phyloP scores from a whole-genome alignment of 768 basidiomycete genomes.

The Peribolospora kevripleyi region DNA sequence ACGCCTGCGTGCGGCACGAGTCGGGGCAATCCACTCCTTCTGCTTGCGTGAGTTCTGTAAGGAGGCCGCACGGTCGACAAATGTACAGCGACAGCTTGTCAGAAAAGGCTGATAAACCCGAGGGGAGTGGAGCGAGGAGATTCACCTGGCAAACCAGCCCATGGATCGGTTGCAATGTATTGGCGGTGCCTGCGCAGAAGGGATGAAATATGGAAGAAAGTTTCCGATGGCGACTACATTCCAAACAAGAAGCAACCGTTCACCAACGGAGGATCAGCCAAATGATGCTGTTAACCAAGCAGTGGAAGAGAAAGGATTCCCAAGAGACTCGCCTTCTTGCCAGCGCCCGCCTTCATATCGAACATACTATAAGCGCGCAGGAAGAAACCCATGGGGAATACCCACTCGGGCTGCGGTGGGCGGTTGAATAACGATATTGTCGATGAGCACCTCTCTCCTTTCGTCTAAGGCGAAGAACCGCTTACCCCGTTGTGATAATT shows the following conservation, averaged over 20 bases:
- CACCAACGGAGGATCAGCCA: background rate
- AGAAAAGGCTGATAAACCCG: background rate
- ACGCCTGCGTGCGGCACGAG: constrained; percentile 83
- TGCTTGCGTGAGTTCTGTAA: constrained; percentile 39
- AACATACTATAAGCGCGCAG: constrained; percentile 78
- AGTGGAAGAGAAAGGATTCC: background rate
- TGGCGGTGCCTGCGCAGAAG: constrained; percentile 43
- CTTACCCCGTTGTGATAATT: constrained; percentile 42
- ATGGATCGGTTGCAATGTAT: constrained; percentile 55
- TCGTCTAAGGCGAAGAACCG: background rate
- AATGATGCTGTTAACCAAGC: background rate
- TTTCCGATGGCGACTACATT: constrained; percentile 37
- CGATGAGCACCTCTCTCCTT: constrained; percentile 4
- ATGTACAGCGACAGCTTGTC: background rate
- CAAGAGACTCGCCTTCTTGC: constrained; percentile 35
- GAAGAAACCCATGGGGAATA: constrained; percentile 89
- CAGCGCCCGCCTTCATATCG: constrained; percentile 41
- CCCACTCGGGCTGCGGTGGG: constrained; percentile 68
- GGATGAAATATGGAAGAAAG: constrained; percentile 55
- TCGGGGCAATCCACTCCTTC: constrained; percentile 61
- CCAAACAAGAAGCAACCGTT: constrained; percentile 1
- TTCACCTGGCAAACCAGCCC: constrained; percentile 60
- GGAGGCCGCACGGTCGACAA: background rate
- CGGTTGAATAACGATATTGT: constrained; percentile 12
- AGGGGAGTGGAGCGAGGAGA: background rate